Base-by-base conservation (phyloP, 495 filamentous ascomycete species). In the Penicillium cataractarum region DNA sequence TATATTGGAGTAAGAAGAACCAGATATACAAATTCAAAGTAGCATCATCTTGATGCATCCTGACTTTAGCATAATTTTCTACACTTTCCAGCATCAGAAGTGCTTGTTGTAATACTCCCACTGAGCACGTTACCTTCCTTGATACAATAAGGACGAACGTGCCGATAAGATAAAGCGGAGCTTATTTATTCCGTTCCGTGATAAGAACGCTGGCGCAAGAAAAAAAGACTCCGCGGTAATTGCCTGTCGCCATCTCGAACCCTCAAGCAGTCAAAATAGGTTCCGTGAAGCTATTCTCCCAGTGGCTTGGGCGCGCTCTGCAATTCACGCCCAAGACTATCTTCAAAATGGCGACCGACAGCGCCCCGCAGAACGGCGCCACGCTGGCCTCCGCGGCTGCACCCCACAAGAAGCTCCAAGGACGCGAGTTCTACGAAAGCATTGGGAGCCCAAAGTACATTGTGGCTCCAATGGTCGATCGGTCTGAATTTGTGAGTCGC, bases 401-500 rank as follows among this genome's bases (percentile, higher is more conserved):
- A 42, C 62, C 70, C 12, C 65, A 71, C 12, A 66, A 70, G 58
- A 97, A 94, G 71, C 79, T 96, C 2, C 84, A 88, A 63, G 95
- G 95, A 6, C 83, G 96, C 21, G 89, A 89, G 35, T 97, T 99
- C 74, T 99, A 97, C 69, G 86, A 96, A 74, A 95, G 90, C 66
- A 86, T 99, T 58, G 95, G 96, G 13, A 92, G 89, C 58, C 95
- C 95, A 0, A 96, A 90, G 70, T 87, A 90, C 64, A 85, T 98
- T 42, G 83, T 99, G 29, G 95, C 95, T 35, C 95, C 95, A 33
- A 99, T 99, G 95, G 95, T 99, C 22, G 95, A 98, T 65, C 90
- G 97, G 71, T 97, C 92, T 4, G 96, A 99, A 80, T 96, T 97
- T 79, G 94, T 97, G 82, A 62, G 89, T 80, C 37, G 31, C 58